Evolutionary conservation across 371 early-diverging fungal genomes (phyloP).

Genomic region (Mortierella sp.): DNA sequence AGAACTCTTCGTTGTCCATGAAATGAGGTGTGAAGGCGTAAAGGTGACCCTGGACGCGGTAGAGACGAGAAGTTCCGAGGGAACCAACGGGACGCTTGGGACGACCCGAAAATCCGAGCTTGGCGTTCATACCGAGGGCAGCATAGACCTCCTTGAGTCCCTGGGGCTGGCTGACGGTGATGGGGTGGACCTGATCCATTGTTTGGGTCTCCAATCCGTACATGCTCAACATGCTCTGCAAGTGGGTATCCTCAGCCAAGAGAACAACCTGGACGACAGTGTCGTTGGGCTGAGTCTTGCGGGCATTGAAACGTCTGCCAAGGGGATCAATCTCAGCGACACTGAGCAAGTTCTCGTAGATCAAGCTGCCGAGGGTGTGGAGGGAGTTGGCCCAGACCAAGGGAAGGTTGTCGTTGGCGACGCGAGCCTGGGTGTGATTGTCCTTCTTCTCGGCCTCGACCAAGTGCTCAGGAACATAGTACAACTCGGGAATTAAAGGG

Average conservation of each 20-base stretch:
- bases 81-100: constrained; percentile 84
- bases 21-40: constrained; percentile 92
- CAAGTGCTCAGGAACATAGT: constrained; percentile 80
- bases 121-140: constrained; percentile 81
- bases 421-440: constrained; percentile 81
- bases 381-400: constrained; percentile 93
- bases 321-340: constrained; percentile 90
- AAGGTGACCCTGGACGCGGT: constrained; percentile 85
- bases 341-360: constrained; percentile 82
- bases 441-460: constrained; percentile 83
- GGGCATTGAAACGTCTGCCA: constrained; percentile 76
- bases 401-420: constrained; percentile 91
- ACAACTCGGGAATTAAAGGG: constrained; percentile 84
- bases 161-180: constrained; percentile 83
- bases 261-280: constrained; percentile 88
- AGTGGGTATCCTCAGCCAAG: constrained; percentile 78
- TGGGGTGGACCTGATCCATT: constrained; percentile 76
- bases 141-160: constrained; percentile 85
- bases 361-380: constrained; percentile 82
- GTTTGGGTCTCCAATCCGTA: constrained; percentile 88
- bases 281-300: constrained; percentile 60
- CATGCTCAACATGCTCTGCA: constrained; percentile 78
- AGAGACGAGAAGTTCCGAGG: constrained; percentile 85
- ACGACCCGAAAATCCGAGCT: constrained; percentile 86
- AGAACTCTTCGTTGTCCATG: constrained; percentile 91